Percentiles rank a stretch among this genome's conserved stretches.
Evolutionary conservation across 768 basidiomycete species (phyloP).

Genomic region (Pisolithus tinctorius): DNA sequence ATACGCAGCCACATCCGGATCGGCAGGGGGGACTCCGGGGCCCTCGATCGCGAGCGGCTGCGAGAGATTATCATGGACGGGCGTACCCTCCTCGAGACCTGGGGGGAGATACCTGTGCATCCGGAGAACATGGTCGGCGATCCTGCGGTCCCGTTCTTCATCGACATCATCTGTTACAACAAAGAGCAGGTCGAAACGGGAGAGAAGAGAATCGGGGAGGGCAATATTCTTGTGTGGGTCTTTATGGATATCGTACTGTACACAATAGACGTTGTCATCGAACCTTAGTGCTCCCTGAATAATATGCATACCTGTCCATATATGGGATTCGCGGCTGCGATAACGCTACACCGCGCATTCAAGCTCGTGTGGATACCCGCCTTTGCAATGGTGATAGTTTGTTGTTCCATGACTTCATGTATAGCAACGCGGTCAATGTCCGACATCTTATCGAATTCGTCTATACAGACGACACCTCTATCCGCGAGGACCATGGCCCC

Average conservation of each 20-base stretch:
- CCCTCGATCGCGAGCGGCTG: constrained; percentile 88
- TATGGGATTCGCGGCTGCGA: constrained; percentile 97
- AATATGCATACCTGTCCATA: constrained; percentile 75
- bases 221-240: constrained; percentile 99
- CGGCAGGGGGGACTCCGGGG: constrained; percentile 39
- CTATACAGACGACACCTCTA: constrained; percentile 97
- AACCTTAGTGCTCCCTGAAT: constrained; percentile 4
- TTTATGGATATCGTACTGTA: constrained; percentile 98
- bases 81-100: constrained; percentile 94
- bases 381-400: constrained; percentile 98
- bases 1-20: constrained; percentile 23
- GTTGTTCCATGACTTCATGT: constrained; percentile 99
- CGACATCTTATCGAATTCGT: constrained; percentile 99
- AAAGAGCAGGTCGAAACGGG: constrained; percentile 97
- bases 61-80: constrained; percentile 77
- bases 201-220: constrained; percentile 92
- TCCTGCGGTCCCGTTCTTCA: constrained; percentile 85
- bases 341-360: constrained; percentile 95
- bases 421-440: constrained; percentile 98
- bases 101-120: constrained; percentile 97
- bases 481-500: constrained; percentile 99
- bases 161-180: constrained; percentile 98
- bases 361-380: constrained; percentile 98
- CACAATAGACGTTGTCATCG: background rate
- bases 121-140: constrained; percentile 95